phyloP scores from a whole-genome alignment of 1,284 basidiomycete species.

The Cystobasidium pallidum region DNA sequence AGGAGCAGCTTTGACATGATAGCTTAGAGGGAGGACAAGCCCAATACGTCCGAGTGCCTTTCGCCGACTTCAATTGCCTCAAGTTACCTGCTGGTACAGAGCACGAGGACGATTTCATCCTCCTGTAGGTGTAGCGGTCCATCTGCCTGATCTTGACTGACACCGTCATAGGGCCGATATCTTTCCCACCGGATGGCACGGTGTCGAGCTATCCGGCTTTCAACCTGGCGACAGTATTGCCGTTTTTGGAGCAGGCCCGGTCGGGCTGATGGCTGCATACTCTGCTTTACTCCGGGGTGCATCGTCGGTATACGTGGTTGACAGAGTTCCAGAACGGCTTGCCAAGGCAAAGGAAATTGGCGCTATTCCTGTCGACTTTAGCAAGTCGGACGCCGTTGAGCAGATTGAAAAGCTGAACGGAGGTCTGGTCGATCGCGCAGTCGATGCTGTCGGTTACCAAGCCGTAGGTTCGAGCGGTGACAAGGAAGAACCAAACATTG shows the following conservation, averaged over 20 bases:
- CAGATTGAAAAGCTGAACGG: conserved; percentile 49
- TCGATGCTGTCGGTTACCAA: conserved; percentile 61
- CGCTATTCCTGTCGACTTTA: conserved; percentile 62
- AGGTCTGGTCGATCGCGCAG: conserved; percentile 61
- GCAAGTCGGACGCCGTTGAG: conserved; percentile 48
- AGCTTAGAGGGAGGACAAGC: conserved; percentile 60
- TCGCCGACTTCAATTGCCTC: conserved; percentile 64
- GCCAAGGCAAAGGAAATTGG: conserved; percentile 63
- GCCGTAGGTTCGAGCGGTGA: conserved; percentile 62
- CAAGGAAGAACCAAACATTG: conserved; percentile 63
- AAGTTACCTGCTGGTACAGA: conserved; percentile 63
- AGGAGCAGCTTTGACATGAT: neutral
- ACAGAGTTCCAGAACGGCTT: conserved; percentile 63
- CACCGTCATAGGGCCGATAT: conserved; percentile 8
- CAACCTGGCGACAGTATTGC: conserved; percentile 62
- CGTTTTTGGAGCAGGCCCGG: conserved; percentile 62
- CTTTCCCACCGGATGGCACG: conserved; percentile 59
- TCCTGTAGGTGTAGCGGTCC: conserved; percentile 64
- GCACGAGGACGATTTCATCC: conserved; percentile 64
- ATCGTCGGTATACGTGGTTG: conserved; percentile 63
- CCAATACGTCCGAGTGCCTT: conserved; percentile 64
- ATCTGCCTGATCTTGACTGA: neutral
- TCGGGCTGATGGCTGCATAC: conserved; percentile 64
- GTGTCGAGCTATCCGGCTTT: conserved; percentile 58
- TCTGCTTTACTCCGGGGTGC: conserved; percentile 63